phyloP scores from a whole-genome alignment of 345 rosid genomes.

The Populus tremula region DNA sequence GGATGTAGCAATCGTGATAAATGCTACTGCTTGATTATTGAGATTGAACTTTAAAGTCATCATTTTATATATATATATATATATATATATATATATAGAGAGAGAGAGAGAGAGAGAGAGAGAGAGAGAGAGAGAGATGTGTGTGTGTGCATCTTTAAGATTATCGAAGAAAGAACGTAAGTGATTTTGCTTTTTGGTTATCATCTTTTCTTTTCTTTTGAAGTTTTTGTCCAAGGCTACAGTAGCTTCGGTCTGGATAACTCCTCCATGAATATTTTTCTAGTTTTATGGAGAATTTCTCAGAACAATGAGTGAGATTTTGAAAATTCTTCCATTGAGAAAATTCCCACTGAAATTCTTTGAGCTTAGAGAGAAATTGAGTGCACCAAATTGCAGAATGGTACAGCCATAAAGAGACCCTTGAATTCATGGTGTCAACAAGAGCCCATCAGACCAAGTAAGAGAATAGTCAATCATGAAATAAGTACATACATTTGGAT shows the following conservation, averaged over 20 bases:
- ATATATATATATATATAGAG: too few species aligned
- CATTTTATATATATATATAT: too few species aligned
- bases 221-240: background rate
- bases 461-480: background rate
- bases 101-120: too few species aligned
- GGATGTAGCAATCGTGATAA: too few species aligned
- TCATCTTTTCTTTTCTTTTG: too few species aligned
- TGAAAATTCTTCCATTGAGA: background rate
- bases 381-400: background rate
- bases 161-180: too few species aligned
- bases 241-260: background rate
- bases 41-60: too few species aligned
- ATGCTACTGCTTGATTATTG: too few species aligned
- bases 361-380: background rate
- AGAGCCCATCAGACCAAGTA: background rate
- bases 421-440: background rate
- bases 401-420: background rate
- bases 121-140: too few species aligned
- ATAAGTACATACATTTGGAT: background rate
- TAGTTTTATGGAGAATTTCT: background rate
- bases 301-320: background rate
- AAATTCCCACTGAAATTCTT: background rate
- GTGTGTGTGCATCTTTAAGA: too few species aligned
- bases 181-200: background rate
- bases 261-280: background rate